Percentiles rank a stretch among this genome's conserved stretches.
Evolutionary conservation across 495 filamentous ascomycete species (phyloP).

Genomic region (Tuber melanosporum): DNA sequence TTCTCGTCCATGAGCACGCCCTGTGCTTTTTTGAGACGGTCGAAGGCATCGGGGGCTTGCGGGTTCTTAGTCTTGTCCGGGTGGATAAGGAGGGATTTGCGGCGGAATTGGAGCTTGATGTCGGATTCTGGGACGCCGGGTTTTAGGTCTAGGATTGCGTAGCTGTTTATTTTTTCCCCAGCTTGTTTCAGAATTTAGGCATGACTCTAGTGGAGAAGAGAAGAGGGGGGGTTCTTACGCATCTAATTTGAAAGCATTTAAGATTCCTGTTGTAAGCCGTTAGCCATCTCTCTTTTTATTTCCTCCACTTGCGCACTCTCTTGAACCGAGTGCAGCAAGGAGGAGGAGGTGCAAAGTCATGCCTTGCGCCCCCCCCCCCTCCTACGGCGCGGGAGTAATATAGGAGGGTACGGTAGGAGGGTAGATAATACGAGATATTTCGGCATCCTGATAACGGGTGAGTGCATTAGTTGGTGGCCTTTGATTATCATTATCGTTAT

Average conservation of each 20-base stretch:
- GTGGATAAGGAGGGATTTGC: slow-evolving; percentile 95
- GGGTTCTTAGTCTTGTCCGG: slow-evolving; percentile 96
- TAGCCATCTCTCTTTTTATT: slow-evolving; percentile 6
- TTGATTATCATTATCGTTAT: background rate
- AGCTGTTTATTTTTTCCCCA: slow-evolving; percentile 49
- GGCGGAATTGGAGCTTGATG: slow-evolving; percentile 89
- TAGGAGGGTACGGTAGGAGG: background rate
- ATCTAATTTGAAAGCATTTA: slow-evolving; percentile 82
- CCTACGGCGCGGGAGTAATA: background rate
- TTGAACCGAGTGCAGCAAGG: background rate
- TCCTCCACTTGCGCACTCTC: background rate
- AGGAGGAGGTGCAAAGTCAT: background rate
- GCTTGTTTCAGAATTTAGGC: slow-evolving; percentile 8
- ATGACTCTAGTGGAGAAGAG: slow-evolving; percentile 6
- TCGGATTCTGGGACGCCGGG: slow-evolving; percentile 92
- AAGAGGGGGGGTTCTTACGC: slow-evolving; percentile 52
- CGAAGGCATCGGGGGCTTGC: slow-evolving; percentile 87
- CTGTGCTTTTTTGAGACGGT: slow-evolving; percentile 91
- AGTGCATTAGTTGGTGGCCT: slow-evolving; percentile 17
- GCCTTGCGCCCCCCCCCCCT: background rate
- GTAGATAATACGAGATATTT: slow-evolving; percentile 64
- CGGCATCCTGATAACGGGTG: slow-evolving; percentile 63
- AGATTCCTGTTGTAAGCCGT: slow-evolving; percentile 48
- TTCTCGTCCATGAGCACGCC: slow-evolving; percentile 89
- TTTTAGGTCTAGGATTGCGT: slow-evolving; percentile 91